Base-by-base conservation (phyloP, 768 basidiomycete species). In the Russula virescens region DNA sequence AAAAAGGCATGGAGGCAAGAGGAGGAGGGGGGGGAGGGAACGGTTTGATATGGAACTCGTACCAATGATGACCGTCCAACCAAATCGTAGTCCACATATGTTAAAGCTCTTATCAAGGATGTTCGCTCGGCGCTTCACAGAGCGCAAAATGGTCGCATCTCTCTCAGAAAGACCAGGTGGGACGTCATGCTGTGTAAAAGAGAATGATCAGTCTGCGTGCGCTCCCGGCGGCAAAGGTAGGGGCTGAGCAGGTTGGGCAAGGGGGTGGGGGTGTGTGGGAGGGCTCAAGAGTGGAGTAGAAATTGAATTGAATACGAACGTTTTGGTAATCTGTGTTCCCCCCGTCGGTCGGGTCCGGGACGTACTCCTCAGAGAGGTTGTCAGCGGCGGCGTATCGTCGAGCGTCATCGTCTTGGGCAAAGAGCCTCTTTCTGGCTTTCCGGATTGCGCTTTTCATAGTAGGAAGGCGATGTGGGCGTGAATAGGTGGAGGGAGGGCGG, bases 61-160 rank as follows among this genome's bases (percentile, higher is more conserved):
- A 80, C 79, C 71, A 60, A 94, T 88, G 69, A 91, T 72, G 74
- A 92, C 89, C 0, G 91, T 83, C 87, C 88, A 94, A 0, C 94
- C 94, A 63, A 96, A 93, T 14, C 84, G 83, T 57, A 95, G 71
- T 11, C 94, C 92, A 63, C 86, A 88, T 1, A 96, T 34, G 47
- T 71, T 78, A 78, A 97, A 91, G 2, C 90, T 86, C 73, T 91
- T 94, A 76, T 97, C 94, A 58, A 97, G 86, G 71, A 87, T 83
- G 68, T 89, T 90, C 1, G 92, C 93, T 7, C 92, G 80, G 38
- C 80, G 79, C 69, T 89, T 84, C 35, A 97, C 84, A 21, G 85
- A 82, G 66, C 81, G 81, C 46, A 97, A 78, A 54, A 94, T 86
- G 53, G 82, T 82, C 42, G 81, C 81, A 67, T 97, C 95, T 25